A percentile compares a stretch with the other conserved stretches of the same genome.
phyloP scores from a whole-genome alignment of 2,329 filamentous ascomycete genomes.

The Venturia effusa region DNA sequence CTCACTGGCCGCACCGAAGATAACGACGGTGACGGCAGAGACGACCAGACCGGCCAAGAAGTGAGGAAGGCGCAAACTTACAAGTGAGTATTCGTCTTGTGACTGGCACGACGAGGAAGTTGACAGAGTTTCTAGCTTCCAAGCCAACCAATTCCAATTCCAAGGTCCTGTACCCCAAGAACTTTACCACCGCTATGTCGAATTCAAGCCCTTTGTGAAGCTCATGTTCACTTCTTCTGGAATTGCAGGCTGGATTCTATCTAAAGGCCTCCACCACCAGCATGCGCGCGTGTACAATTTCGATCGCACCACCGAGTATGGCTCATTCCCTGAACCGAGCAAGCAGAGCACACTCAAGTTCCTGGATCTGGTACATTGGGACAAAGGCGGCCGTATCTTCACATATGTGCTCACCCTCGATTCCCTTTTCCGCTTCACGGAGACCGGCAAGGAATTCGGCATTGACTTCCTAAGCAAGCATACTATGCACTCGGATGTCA shows the following conservation, averaged over 20 bases:
- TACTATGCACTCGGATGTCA: constrained; percentile 92
- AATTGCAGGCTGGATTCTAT: constrained; percentile 66
- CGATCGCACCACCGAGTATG: constrained; percentile 63
- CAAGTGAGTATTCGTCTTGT: constrained; percentile 46
- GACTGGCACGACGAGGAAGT: neutral
- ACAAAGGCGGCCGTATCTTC: constrained; percentile 75
- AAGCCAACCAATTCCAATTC: constrained; percentile 85
- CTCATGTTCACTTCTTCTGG: constrained; percentile 76
- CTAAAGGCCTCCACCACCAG: constrained; percentile 81
- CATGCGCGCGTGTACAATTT: constrained; percentile 85
- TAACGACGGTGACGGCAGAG: constrained; percentile 29
- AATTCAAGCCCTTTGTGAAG: constrained; percentile 83
- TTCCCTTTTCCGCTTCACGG: constrained; percentile 78
- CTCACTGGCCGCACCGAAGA: constrained; percentile 56
- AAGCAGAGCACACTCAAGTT: constrained; percentile 67
- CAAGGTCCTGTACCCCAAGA: constrained; percentile 67
- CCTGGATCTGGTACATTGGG: constrained; percentile 75
- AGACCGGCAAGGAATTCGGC: constrained; percentile 90
- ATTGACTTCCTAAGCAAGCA: constrained; percentile 91
- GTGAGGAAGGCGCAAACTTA: constrained; percentile 52
- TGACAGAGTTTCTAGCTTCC: constrained; percentile 51
- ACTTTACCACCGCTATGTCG: constrained; percentile 86
- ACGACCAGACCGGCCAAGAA: constrained; percentile 30
- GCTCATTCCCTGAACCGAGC: constrained; percentile 52
- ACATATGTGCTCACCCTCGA: constrained; percentile 89